Percentiles rank a stretch among this genome's conserved stretches.
Conservation (phyloP, 2,329 filamentous ascomycete species). For the Beauveria sp. region DNA sequence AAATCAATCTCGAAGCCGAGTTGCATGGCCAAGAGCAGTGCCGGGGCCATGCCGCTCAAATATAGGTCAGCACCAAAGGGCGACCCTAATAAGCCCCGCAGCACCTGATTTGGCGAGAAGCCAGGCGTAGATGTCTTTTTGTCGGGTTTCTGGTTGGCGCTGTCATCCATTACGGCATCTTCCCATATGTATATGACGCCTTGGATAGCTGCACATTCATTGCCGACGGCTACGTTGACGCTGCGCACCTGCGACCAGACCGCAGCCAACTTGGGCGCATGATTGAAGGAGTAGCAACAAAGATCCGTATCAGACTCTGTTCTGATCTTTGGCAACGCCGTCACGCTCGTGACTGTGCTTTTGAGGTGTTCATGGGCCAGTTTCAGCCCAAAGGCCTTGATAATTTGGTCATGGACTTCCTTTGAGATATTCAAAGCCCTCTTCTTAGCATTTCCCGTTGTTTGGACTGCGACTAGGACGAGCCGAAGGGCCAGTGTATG, state of each 20-base stretch:
- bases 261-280: constrained; percentile 30
- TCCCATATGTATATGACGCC: constrained; percentile 22
- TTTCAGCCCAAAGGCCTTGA: constrained; percentile 22
- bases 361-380: constrained; percentile 27
- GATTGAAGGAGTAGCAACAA: constrained; percentile 26
- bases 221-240: background rate
- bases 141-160: background rate
- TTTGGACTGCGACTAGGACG: background rate
- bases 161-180: constrained; percentile 21
- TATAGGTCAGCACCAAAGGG: constrained; percentile 23
- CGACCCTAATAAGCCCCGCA: constrained; percentile 19
- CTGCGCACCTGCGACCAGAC: constrained; percentile 27
- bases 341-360: constrained; percentile 27
- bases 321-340: constrained; percentile 17
- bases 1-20: constrained; percentile 26
- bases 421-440: constrained; percentile 13
- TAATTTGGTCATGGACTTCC: constrained; percentile 14
- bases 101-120: background rate
- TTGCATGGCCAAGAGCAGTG: constrained; percentile 26
- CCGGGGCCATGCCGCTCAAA: constrained; percentile 27
- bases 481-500: background rate
- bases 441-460: constrained; percentile 1
- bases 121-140: background rate
- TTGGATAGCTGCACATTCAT: constrained; percentile 18
- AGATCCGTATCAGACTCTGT: background rate